phyloP scores from a whole-genome alignment of 73 alveolate species.

The Tetrahymena elliotti region DNA sequence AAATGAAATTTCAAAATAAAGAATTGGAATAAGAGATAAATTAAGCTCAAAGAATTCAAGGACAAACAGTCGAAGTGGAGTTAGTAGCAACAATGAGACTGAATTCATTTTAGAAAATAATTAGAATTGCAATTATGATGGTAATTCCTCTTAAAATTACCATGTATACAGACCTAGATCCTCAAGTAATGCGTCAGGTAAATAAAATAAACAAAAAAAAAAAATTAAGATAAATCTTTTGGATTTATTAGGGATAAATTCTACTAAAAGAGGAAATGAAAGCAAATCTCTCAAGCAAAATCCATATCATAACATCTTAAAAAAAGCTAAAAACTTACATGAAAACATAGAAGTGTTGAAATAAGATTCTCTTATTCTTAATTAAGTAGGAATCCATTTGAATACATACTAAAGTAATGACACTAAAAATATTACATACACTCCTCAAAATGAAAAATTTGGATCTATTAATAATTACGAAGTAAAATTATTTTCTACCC shows the following conservation, averaged over 20 bases:
- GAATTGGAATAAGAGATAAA: background rate
- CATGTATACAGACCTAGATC: background rate
- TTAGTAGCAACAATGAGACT: background rate
- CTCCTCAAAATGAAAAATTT: background rate
- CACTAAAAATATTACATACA: background rate
- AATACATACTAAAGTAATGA: background rate
- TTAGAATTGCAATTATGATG: background rate
- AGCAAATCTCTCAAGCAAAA: background rate
- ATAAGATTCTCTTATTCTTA: background rate
- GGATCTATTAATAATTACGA: background rate
- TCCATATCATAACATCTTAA: background rate
- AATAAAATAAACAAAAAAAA: background rate
- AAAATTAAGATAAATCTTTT: background rate
- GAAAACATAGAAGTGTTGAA: background rate
- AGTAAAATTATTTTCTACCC: background rate
- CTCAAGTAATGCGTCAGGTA: background rate
- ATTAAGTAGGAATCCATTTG: background rate
- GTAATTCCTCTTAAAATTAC: background rate
- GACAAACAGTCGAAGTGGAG: background rate
- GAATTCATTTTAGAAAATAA: background rate
- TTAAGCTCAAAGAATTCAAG: background rate
- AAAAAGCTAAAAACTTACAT: background rate
- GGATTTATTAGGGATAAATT: background rate
- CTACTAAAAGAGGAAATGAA: background rate
- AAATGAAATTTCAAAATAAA: background rate